Evolutionary conservation across 2,329 filamentous ascomycete genomes (phyloP).

Genomic region (Dendrostoma leiphaemia): DNA sequence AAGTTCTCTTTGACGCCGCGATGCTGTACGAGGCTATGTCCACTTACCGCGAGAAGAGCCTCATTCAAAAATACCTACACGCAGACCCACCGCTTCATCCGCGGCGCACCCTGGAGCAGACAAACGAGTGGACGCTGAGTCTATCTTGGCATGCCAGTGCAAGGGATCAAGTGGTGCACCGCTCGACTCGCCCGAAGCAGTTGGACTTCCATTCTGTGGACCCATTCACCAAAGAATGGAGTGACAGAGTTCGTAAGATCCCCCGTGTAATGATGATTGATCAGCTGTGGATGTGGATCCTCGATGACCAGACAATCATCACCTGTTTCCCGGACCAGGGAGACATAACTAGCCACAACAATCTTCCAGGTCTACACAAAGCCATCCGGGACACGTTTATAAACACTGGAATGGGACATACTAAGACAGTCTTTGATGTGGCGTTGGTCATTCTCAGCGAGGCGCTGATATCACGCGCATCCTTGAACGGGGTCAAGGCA

Average conservation of each 20-base stretch:
- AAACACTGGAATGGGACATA: constrained; percentile 23
- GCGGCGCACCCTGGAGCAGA: constrained; percentile 45
- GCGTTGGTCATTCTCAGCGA: constrained; percentile 41
- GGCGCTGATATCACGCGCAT: constrained; percentile 32
- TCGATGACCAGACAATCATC: constrained; percentile 30
- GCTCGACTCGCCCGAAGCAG: constrained; percentile 28
- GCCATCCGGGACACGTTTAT: constrained; percentile 34
- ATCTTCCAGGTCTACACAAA: constrained; percentile 39
- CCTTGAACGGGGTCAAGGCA: constrained; percentile 37
- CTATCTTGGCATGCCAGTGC: constrained; percentile 31
- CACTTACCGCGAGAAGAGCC: constrained; percentile 31
- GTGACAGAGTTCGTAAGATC: constrained; percentile 25
- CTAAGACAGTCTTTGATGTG: constrained; percentile 39
- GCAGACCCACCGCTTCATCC: constrained; percentile 37
- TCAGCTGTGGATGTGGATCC: constrained; percentile 32
- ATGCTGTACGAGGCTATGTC: constrained; percentile 35
- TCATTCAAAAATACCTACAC: constrained; percentile 33
- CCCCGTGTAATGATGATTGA: constrained; percentile 30
- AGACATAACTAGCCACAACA: constrained; percentile 36
- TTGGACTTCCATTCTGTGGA: constrained; percentile 23
- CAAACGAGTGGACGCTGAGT: constrained; percentile 39
- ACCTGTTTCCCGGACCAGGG: constrained; percentile 37
- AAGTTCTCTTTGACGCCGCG: constrained; percentile 32
- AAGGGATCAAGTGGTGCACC: constrained; percentile 41
- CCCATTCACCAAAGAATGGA: constrained; percentile 11